Evolutionary conservation across 108 stramenopile species (phyloP).

Genomic region (Skeletonema grethae): DNA sequence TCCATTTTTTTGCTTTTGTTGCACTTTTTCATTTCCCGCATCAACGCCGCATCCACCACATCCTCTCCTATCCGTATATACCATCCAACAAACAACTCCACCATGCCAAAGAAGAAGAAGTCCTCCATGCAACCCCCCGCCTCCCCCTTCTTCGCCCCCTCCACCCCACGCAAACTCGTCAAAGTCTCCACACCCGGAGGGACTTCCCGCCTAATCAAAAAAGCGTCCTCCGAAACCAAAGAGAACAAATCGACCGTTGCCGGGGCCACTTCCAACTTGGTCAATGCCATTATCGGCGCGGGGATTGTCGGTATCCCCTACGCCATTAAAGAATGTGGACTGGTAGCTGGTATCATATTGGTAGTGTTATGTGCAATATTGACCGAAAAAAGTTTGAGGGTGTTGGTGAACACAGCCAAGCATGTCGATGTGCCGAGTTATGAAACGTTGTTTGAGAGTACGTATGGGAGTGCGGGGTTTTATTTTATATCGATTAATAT

Average conservation of each 20-base stretch:
- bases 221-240: slow-evolving; percentile 19
- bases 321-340: slow-evolving; percentile 81
- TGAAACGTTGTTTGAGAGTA: slow-evolving; percentile 37
- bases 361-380: slow-evolving; percentile 51
- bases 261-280: slow-evolving; percentile 78
- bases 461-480: slow-evolving; percentile 62
- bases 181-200: slow-evolving; percentile 49
- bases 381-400: slow-evolving; percentile 73
- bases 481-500: slow-evolving; percentile 71
- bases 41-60: too few relatives aligned
- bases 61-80: too few relatives aligned
- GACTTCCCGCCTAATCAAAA: slow-evolving; percentile 30
- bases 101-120: not conserved
- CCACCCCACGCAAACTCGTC: slow-evolving; percentile 48
- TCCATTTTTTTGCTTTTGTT: too few relatives aligned
- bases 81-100: not conserved
- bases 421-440: slow-evolving; percentile 69
- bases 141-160: slow-evolving; percentile 56
- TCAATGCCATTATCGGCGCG: slow-evolving; percentile 86
- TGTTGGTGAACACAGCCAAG: slow-evolving; percentile 79
- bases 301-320: slow-evolving; percentile 90
- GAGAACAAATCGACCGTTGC: slow-evolving; percentile 71
- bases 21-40: too few relatives aligned
- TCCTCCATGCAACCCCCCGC: slow-evolving; percentile 8
- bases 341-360: slow-evolving; percentile 70